Base-by-base conservation (phyloP, 495 filamentous ascomycete genomes). In the Lophium mytilinum region DNA sequence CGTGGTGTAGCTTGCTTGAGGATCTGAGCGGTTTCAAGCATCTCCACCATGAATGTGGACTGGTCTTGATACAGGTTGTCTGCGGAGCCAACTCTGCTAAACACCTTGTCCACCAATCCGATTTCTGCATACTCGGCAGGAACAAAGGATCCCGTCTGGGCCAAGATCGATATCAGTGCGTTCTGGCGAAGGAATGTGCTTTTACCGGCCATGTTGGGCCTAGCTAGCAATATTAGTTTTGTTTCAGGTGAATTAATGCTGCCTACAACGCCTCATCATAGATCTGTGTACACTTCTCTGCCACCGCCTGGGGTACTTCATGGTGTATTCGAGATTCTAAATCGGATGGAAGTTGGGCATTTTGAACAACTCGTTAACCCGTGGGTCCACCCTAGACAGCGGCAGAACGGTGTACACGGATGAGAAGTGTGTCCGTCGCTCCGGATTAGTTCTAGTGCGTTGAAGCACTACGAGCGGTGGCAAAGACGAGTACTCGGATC, bases 131-230 rank as follows among this genome's bases (percentile, higher is more conserved):
- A 85, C 39, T 83, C 78, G 2, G 93, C 93, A 0, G 93, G 93
- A 0, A 98, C 92, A 64, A 89, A 97, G 37, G 83, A 90, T 1
- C 93, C 93, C 0, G 88, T 83, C 69, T 98, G 93, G 0, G 94
- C 91, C 9, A 98, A 80, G 54, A 98, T 88, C 5, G 86, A 87
- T 63, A 96, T 94, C 53, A 98, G 75, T 0, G 93, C 93, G 71
- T 95, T 96, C 55, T 96, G 93, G 1, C 94, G 84, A 3, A 98
- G 75, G 66, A 94, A 98, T 0, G 93, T 98, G 67, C 84, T 89
- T 72, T 98, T 98, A 33, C 93, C 93, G 6, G 85, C 94, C 93
- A 98, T 98, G 74, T 98, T 98, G n/a, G 94, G 93, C 5, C 93
- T 48, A 30, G 24, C n/a, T n/a, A 18, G 6, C 17, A 21, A 19